Percentiles rank a stretch among this genome's conserved stretches.
These are phyloP conservation scores for Penicillium sp. DNA, from an alignment of 2,329 filamentous ascomycete genomes.

Conservation along the genomic window DNA sequence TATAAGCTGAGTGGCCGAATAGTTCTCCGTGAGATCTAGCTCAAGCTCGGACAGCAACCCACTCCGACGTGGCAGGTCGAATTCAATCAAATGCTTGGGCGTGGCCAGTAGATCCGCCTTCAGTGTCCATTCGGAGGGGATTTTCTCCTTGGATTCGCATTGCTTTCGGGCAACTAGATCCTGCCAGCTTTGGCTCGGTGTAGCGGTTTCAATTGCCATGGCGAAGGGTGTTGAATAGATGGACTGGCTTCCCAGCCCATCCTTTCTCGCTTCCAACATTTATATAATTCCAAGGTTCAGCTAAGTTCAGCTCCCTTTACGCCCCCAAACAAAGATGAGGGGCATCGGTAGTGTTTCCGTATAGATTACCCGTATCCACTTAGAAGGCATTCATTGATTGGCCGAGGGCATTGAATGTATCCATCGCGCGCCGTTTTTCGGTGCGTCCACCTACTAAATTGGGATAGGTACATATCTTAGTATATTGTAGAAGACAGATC, in stretches of 20 bases:
- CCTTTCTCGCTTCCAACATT: not conserved
- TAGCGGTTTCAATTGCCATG: constrained; percentile 8
- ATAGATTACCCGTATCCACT: no score
- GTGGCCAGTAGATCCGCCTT: constrained; percentile 12
- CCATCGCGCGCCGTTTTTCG: not conserved
- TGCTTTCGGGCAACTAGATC: constrained; percentile 31
- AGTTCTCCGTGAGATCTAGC: constrained; percentile 50
- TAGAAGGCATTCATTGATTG: no score
- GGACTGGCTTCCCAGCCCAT: no score
- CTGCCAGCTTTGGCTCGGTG: constrained; percentile 21
- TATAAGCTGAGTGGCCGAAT: constrained; percentile 25
- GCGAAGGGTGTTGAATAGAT: not conserved
- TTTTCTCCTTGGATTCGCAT: constrained; percentile 33
- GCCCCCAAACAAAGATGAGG: not conserved
- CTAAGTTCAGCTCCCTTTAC: no score
- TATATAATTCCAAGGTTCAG: not conserved
- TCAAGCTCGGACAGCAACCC: constrained; percentile 53
- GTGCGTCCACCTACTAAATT: constrained; percentile 25
- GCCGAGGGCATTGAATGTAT: no score
- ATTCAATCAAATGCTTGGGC: constrained; percentile 23
- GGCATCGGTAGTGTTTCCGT: not conserved
- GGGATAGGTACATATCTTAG: constrained; percentile 6
- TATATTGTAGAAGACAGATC: not conserved
- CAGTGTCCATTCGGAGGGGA: constrained; percentile 40
- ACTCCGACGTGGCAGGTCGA: constrained; percentile 31